Conservation (phyloP, 1,284 basidiomycete genomes). For the Fomitopsis betulina region DNA sequence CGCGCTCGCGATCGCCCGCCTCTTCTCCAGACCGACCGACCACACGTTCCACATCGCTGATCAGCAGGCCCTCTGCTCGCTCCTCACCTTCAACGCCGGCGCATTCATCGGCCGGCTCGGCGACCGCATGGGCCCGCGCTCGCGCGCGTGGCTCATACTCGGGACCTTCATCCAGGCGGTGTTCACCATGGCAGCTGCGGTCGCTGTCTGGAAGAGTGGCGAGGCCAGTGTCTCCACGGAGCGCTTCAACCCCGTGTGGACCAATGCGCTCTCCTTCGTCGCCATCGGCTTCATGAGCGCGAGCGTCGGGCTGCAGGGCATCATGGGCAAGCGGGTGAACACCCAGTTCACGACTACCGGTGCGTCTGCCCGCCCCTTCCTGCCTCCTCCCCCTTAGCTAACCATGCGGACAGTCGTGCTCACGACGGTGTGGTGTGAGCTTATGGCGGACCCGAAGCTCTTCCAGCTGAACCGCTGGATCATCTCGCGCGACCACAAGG, state of each 20-base stretch:
- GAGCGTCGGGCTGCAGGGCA: slow-evolving; percentile 78
- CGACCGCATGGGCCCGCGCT: slow-evolving; percentile 66
- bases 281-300: slow-evolving; percentile 75
- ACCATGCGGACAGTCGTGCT: slow-evolving; percentile 44
- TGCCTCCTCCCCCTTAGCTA: neutral
- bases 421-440: slow-evolving; percentile 84
- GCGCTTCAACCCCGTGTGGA: slow-evolving; percentile 68
- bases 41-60: slow-evolving; percentile 69
- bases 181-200: slow-evolving; percentile 67
- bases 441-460: slow-evolving; percentile 74
- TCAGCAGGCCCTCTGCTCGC: slow-evolving; percentile 75
- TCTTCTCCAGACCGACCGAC: slow-evolving; percentile 58
- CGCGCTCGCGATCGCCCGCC: slow-evolving; percentile 55
- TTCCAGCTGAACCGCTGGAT: slow-evolving; percentile 50
- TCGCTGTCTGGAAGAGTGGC: slow-evolving; percentile 62
- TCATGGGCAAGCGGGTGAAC: slow-evolving; percentile 77
- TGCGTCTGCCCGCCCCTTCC: slow-evolving; percentile 28
- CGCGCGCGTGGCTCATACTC: slow-evolving; percentile 69
- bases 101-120: slow-evolving; percentile 69
- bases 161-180: slow-evolving; percentile 74
- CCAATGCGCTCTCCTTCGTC: slow-evolving; percentile 58
- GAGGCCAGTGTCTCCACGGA: slow-evolving; percentile 48
- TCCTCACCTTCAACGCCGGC: slow-evolving; percentile 71
- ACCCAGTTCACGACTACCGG: slow-evolving; percentile 77
- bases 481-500: slow-evolving; percentile 66